Evolutionary conservation across 306 rosid genomes (phyloP), one percentile per base, ranked within the genome.

Genomic region (Glycine soja): DNA sequence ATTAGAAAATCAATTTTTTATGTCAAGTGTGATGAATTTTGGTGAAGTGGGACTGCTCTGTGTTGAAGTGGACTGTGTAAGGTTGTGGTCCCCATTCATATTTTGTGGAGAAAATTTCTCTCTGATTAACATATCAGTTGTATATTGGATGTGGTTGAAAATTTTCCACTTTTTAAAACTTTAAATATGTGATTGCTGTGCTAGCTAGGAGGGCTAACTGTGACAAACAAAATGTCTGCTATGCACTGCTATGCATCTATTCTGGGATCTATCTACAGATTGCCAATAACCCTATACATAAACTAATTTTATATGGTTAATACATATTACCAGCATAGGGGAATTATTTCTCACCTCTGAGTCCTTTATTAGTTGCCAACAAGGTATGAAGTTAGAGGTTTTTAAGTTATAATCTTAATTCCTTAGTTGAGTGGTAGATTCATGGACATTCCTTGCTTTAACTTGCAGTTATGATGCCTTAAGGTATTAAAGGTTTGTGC

Each of bases 1-100:
- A 14, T 16, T 77, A 68, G 15, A 13, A 53, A 52, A 53, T n/a
- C 11, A 40, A 53, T 14, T n/a, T 53, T 30, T 1, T 54, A 40
- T 68, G 32, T 73, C 68, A 14, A 52, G 32, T 36, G 47, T 38
- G 36, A 32, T 50, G 4, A 42, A n/a, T 30, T n/a, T 75, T 14
- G 14, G 57, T 43, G 8, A 16, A 59, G 38, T 76, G 34, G 43
- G 52, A 46, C 13, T 6, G 1, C 58, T 80, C 6, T 34, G 13
- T 8, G 48, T 70, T 57, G 14, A 61, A 16, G 10, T 57, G 32
- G 63, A 57, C 32, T 16, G 32, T 47, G 0, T 36, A 36, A 34
- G 70, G 16, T 45, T 47, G 64, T 67, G 64, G 79, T 47, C 73
- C 75, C 43, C 46, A 36, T 24, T 61, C 80, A 64, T 64, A 14